These are phyloP conservation scores for Citrus sinensis DNA, from an alignment of 345 rosid species.

Conservation along the genomic window DVS_A1.0 CM039164.1:20912501-20913000, in stretches of 20 bases:
- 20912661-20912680: constrained; percentile 83
- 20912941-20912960: neutral
- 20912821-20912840: constrained; percentile 50
- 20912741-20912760: constrained; percentile 82
- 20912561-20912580: too few species aligned
- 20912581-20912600: constrained; percentile 25
- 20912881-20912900: constrained; percentile 54
- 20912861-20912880: constrained; percentile 67
- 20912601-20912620: constrained; percentile 66
- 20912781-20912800: constrained; percentile 48
- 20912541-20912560: neutral
- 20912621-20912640: constrained; percentile 54
- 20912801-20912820: constrained; percentile 61
- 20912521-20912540: neutral
- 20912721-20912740: constrained; percentile 61
- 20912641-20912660: constrained; percentile 79
- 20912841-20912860: constrained; percentile 56
- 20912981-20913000: neutral
- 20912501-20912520: neutral
- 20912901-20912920: constrained; percentile 40
- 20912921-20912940: neutral
- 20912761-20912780: constrained; percentile 76
- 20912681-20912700: constrained; percentile 60
- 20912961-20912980: neutral
- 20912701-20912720: constrained; percentile 65